These are phyloP conservation scores for Monsonia emarginata DNA, from an alignment of 441 rosid species.

Conservation along the genomic window DNA sequence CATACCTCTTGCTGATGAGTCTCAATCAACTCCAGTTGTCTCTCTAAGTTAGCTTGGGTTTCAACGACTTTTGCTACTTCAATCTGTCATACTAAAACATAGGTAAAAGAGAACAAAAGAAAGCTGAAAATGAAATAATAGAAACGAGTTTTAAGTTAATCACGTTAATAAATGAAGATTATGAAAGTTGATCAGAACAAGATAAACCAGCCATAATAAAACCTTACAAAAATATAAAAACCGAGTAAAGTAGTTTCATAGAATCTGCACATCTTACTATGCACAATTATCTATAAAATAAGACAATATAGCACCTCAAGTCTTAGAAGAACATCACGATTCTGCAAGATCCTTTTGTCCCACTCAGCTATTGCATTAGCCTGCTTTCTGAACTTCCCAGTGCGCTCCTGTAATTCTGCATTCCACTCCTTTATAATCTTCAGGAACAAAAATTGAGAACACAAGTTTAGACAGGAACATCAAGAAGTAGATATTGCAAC, in stretches of 20 bases:
- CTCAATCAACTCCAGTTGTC: conserved; percentile 81
- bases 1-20: conserved; percentile 94
- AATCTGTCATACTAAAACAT: conserved; percentile 34
- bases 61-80: conserved; percentile 97
- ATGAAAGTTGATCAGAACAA: too few relatives aligned
- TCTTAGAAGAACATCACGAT: conserved; percentile 86
- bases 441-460: conserved; percentile 14
- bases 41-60: conserved; percentile 67
- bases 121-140: background rate
- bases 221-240: too few relatives aligned
- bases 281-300: background rate
- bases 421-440: conserved; percentile 96
- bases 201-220: too few relatives aligned
- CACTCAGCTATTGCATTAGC: conserved; percentile 91
- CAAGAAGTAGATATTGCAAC: background rate
- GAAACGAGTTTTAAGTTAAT: background rate
- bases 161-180: too few relatives aligned
- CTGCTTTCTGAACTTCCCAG: conserved; percentile 80
- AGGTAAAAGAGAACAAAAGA: conserved; percentile 3
- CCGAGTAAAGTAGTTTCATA: too few relatives aligned
- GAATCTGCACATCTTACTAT: background rate
- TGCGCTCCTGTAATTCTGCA: conserved; percentile 79
- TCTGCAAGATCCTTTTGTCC: conserved; percentile 92
- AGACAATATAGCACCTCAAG: conserved; percentile 54
- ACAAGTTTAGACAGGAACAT: conserved; percentile 6